phyloP scores from a whole-genome alignment of 768 basidiomycete species.

The Mycena indigotica region DNA sequence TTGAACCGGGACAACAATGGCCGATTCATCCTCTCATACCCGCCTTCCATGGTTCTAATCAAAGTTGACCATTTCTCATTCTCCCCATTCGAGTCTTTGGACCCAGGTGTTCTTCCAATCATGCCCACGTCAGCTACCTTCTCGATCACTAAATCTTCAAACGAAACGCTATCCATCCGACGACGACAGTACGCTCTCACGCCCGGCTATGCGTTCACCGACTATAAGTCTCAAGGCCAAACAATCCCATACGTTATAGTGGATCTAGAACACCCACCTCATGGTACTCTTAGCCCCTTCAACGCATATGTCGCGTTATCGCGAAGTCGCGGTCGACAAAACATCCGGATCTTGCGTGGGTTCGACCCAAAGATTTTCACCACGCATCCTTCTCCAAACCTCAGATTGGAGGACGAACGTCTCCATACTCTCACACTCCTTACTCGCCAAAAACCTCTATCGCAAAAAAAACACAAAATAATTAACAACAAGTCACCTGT shows the following conservation, averaged over 20 bases:
- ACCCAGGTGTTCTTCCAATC: not conserved
- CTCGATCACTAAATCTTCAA: not conserved
- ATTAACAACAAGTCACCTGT: too few relatives aligned
- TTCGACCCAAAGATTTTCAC: not conserved
- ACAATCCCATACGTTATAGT: not conserved
- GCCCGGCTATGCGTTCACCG: not conserved
- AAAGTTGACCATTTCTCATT: not conserved
- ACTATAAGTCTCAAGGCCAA: not conserved
- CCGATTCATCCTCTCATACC: not conserved
- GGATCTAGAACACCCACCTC: not conserved
- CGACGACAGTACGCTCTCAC: not conserved
- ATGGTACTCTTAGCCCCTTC: not conserved
- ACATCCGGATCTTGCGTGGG: not conserved
- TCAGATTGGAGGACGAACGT: not conserved
- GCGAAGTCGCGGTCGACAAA: not conserved
- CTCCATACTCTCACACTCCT: too few relatives aligned
- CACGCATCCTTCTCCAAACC: not conserved
- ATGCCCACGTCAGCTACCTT: not conserved
- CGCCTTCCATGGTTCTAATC: not conserved
- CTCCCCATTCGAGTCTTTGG: not conserved
- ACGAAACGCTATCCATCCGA: not conserved
- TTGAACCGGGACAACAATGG: not conserved
- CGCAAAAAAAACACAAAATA: too few relatives aligned
- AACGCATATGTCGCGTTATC: not conserved
- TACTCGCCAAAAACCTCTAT: too few relatives aligned